Evolutionary conservation across 2,329 filamentous ascomycete species (phyloP).

Genomic region (Fusarium sp.): DNA sequence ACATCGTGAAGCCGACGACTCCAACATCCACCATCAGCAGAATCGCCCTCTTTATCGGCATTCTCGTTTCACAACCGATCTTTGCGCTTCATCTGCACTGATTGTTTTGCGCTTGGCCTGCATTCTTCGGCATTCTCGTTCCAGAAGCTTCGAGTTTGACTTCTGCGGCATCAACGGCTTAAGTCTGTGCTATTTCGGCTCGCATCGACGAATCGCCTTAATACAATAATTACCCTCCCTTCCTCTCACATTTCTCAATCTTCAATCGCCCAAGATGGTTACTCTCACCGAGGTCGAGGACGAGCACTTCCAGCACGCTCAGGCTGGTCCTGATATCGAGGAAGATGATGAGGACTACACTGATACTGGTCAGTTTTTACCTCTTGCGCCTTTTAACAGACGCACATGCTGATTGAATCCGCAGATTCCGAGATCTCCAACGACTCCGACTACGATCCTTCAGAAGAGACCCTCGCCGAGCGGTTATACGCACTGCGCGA

Average conservation of each 20-base stretch:
- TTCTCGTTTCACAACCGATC: constrained; percentile 4
- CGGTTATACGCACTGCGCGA: constrained; percentile 79
- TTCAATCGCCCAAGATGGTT: constrained; percentile 75
- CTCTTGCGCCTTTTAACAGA: constrained; percentile 3
- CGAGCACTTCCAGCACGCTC: constrained; percentile 85
- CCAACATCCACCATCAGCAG: constrained; percentile 33
- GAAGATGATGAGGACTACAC: constrained; percentile 89
- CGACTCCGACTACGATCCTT: constrained; percentile 75
- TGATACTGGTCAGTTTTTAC: constrained; percentile 78
- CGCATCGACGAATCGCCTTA: constrained; percentile 4
- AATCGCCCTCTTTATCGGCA: constrained; percentile 26
- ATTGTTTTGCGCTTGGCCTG: neutral
- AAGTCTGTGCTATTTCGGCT: neutral
- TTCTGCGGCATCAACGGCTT: neutral
- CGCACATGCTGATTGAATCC: constrained; percentile 11
- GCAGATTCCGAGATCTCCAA: constrained; percentile 88
- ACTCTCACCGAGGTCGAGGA: constrained; percentile 97
- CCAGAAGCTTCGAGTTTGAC: constrained; percentile 5
- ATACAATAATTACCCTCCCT: constrained; percentile 13
- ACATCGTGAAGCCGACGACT: constrained; percentile 42
- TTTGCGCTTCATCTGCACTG: neutral
- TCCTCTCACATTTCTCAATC: constrained; percentile 1
- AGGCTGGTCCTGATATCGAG: constrained; percentile 79
- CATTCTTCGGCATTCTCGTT: neutral
- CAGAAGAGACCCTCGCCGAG: constrained; percentile 70